Evolutionary conservation across 1,284 basidiomycete genomes (phyloP).

Genomic region (Rhizoctonia solani): DNA sequence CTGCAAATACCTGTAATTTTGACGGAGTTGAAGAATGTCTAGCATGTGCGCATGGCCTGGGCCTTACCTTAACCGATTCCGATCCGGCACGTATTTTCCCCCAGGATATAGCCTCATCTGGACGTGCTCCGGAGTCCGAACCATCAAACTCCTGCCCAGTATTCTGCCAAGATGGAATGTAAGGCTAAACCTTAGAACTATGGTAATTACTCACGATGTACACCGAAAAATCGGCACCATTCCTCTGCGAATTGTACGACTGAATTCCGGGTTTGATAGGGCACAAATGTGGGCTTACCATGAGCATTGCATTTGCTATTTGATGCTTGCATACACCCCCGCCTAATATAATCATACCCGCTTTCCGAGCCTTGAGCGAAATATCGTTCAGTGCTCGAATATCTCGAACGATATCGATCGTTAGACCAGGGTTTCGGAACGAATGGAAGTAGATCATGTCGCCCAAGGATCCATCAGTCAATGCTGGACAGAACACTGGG

Average conservation of each 20-base stretch:
- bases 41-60: neutral
- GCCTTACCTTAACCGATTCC: constrained; percentile 83
- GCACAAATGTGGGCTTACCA: constrained; percentile 58
- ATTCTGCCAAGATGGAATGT: constrained; percentile 61
- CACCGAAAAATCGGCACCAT: constrained; percentile 97
- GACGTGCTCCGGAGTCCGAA: constrained; percentile 94
- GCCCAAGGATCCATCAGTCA: constrained; percentile 97
- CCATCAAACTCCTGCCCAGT: constrained; percentile 99
- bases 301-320: constrained; percentile 99
- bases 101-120: constrained; percentile 99
- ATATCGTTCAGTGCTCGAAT: constrained; percentile 92
- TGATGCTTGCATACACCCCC: constrained; percentile 99
- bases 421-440: constrained; percentile 85
- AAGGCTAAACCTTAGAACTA: constrained; percentile 12
- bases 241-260: constrained; percentile 64
- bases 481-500: constrained; percentile 96
- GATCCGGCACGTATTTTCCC: constrained; percentile 94
- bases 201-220: constrained; percentile 71
- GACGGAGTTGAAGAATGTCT: constrained; percentile 51
- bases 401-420: constrained; percentile 93
- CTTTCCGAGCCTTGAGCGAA: constrained; percentile 85
- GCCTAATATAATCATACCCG: constrained; percentile 98
- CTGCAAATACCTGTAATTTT: constrained; percentile 56
- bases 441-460: constrained; percentile 99
- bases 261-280: neutral